Conservation (phyloP, 2,329 filamentous ascomycete species). For the Polychaeton citri region DNA sequence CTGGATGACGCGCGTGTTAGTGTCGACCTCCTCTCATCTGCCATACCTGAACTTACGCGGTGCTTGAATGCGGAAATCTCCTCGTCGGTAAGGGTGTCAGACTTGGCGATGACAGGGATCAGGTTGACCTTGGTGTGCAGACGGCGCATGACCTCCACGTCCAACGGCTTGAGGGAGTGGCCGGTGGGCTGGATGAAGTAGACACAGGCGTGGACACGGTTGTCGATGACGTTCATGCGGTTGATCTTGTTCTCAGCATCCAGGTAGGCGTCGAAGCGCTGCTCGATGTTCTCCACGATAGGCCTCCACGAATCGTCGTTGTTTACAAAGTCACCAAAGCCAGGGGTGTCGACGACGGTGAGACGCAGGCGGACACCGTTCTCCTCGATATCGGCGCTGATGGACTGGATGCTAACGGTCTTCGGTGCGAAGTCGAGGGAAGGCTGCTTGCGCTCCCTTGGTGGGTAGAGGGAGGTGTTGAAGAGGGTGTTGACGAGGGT, state of each 20-base stretch:
- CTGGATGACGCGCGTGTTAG: constrained; percentile 35
- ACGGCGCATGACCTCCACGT: constrained; percentile 98
- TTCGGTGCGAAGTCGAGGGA: constrained; percentile 98
- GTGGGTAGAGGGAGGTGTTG: constrained; percentile 97
- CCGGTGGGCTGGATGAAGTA: constrained; percentile 99
- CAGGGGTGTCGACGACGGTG: constrained; percentile 94
- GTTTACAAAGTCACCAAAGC: constrained; percentile 99
- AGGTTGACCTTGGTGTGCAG: constrained; percentile 99
- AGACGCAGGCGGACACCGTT: constrained; percentile 91
- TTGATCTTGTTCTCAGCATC: constrained; percentile 99
- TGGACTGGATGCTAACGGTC: constrained; percentile 43
- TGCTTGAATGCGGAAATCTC: constrained; percentile 92
- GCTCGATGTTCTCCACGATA: constrained; percentile 98
- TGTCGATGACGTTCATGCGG: constrained; percentile 99
- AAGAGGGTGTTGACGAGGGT: constrained; percentile 98
- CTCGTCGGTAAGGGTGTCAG: constrained; percentile 93
- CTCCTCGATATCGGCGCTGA: constrained; percentile 68
- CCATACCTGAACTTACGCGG: constrained; percentile 52
- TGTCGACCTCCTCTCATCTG: neutral
- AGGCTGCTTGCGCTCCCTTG: constrained; percentile 94
- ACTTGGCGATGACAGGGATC: constrained; percentile 97
- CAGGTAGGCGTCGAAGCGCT: constrained; percentile 94
- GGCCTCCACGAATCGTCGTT: constrained; percentile 99
- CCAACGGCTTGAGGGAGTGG: constrained; percentile 93
- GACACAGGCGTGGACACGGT: constrained; percentile 95